Conservation (phyloP, 192 early-diverging fungal species). For the Mortierella hygrophila region DNA sequence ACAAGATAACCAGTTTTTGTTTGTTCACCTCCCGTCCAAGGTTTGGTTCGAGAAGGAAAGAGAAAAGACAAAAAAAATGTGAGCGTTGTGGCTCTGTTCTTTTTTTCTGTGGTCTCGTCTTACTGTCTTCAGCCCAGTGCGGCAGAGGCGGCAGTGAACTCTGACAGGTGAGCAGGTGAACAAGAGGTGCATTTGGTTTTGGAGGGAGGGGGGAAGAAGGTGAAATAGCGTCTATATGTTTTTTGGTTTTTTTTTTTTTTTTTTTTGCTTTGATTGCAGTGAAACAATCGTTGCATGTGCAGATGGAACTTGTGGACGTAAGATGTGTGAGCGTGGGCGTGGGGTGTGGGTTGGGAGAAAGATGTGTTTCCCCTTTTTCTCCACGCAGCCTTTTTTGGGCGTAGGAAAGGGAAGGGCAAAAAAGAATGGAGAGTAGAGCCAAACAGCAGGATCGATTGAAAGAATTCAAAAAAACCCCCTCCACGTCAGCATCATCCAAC, state of each 20-base stretch:
- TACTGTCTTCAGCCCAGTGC: background rate
- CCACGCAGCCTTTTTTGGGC: background rate
- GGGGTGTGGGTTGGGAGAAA: too few relatives aligned
- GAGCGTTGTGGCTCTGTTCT: background rate
- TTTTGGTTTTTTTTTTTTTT: background rate
- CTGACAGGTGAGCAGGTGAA: background rate
- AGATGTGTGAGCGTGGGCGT: background rate
- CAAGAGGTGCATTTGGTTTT: background rate
- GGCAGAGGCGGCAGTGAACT: background rate
- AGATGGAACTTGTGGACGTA: background rate
- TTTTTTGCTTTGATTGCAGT: background rate
- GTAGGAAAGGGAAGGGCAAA: background rate
- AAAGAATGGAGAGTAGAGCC: background rate
- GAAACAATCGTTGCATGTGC: slow-evolving; percentile 1
- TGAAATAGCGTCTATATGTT: background rate
- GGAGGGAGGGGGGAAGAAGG: background rate
- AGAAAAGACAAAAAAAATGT: background rate
- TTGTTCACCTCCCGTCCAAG: too few relatives aligned
- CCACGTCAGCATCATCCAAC: background rate
- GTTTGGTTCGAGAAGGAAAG: too few relatives aligned
- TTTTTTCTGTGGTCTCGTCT: background rate
- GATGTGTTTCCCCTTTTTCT: background rate
- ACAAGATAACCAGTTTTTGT: too few relatives aligned
- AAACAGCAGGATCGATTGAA: background rate
- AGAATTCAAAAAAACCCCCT: background rate